Evolutionary conservation across 164 flowering plant species (phyloP).

Genomic region (Saururus chinensis): DNA sequence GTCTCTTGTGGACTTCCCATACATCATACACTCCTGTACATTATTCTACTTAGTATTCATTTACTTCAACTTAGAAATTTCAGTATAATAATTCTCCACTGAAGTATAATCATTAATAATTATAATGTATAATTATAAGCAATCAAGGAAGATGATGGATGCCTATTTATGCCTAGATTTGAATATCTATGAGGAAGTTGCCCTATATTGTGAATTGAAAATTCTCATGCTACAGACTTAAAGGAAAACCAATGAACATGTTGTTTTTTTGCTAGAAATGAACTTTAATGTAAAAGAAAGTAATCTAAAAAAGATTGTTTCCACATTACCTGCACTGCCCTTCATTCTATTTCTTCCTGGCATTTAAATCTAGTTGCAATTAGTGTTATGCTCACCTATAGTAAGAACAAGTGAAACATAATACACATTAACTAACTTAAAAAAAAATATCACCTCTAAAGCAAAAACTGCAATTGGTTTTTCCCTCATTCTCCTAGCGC

Average conservation of each 20-base stretch:
- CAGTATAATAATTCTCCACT: too few species aligned
- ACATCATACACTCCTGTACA: too few species aligned
- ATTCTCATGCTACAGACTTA: not conserved
- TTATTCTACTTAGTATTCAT: too few species aligned
- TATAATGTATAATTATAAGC: too few species aligned
- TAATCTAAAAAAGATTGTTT: not conserved
- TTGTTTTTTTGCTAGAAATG: too few species aligned
- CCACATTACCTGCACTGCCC: conserved; percentile 46
- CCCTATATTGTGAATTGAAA: conserved; percentile 18
- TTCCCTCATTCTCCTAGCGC: too few species aligned
- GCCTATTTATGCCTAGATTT: conserved; percentile 35
- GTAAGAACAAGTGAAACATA: not conserved
- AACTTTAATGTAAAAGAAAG: not conserved
- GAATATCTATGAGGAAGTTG: conserved; percentile 41
- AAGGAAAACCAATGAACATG: not conserved
- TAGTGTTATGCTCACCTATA: conserved; percentile 73
- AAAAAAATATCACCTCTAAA: too few species aligned
- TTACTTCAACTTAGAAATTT: too few species aligned
- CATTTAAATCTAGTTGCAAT: conserved; percentile 95
- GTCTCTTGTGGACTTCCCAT: too few species aligned
- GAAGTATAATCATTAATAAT: too few species aligned
- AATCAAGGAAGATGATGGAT: conserved; percentile 40
- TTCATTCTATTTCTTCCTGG: conserved; percentile 73
- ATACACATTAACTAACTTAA: not conserved
- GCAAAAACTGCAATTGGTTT: too few species aligned